Evolutionary conservation across 805 yeast genomes (phyloP), one percentile per base, ranked within the genome.

Genomic region (Kluyveromyces lactis): DNA sequence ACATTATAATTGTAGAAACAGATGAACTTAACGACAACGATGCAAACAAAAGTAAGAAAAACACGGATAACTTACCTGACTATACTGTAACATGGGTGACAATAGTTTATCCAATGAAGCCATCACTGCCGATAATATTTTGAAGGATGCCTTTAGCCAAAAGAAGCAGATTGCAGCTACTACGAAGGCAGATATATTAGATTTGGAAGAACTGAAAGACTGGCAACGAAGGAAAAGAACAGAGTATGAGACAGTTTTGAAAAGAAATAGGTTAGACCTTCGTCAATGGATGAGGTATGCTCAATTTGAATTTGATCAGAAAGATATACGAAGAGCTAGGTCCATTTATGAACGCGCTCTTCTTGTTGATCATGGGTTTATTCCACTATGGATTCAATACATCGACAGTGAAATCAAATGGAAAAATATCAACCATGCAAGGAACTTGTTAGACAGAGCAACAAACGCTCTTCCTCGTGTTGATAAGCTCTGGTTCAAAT

Each of bases 271-370:
- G 43, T 72, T 81, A 26, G 87, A 86, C 52, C 69, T 74, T 52
- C 81, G 86, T 2, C 95, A 87, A 56, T 92, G 97, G 96, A 70
- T 86, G 56, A 68, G 96, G 41, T 92, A 90, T 58, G 97, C 96
- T 0, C 74, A 73, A 42, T 86, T 87, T 75, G 98, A 90, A 60
- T 58, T 79, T 3, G 82, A 81, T 4, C 90, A 85, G 49, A 81
- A 77, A 43, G 95, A 90, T 52, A 69, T 74, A 44, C 68, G 74
- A 15, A 67, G 97, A 17, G 95, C 95, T 0, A 67, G 97, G 40
- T 84, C 96, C 0, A 69, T 92, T 4, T 83, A 82, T 62, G 98
- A 90, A 58, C 68, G 97, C 38, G 94, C 95, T 0, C 56, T 90
- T 24, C 81, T 78, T 38, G 86, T 85, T 7, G 82, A 86, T 51